These are phyloP conservation scores for Mycena belliarum DNA, from an alignment of 768 basidiomycete genomes.

Conservation along the genomic window DNA sequence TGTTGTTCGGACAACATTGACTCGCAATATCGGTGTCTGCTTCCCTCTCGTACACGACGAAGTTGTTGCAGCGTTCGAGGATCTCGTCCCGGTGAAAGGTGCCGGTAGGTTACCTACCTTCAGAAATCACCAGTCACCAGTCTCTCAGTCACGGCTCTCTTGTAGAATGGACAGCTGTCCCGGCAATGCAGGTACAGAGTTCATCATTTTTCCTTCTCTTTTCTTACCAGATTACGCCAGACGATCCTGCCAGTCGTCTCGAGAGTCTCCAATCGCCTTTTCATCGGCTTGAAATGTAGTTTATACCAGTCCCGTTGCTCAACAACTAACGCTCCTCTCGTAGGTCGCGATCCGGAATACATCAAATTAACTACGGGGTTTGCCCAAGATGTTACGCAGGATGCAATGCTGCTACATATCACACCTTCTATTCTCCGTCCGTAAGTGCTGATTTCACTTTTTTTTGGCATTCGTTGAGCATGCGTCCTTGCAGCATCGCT, in stretches of 20 bases:
- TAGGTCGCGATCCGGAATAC: slow-evolving; percentile 20
- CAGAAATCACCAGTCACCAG: too few species aligned
- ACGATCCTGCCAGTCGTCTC: slow-evolving; percentile 7
- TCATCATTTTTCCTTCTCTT: not conserved
- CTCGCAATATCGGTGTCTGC: slow-evolving; percentile 38
- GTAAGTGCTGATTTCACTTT: not conserved
- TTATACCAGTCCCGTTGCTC: not conserved
- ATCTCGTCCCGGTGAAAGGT: slow-evolving; percentile 33
- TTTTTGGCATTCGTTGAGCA: not conserved
- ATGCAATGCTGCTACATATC: not conserved
- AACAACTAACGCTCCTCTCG: not conserved
- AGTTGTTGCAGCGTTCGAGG: slow-evolving; percentile 39
- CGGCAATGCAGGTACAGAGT: slow-evolving; percentile 11
- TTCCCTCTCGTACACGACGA: slow-evolving; percentile 48
- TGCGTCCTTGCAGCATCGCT: slow-evolving; percentile 1
- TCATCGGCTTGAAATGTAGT: slow-evolving; percentile 14
- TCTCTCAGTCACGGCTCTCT: too few species aligned
- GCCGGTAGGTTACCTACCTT: slow-evolving; percentile 30
- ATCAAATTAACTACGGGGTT: slow-evolving; percentile 9
- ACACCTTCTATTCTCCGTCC: slow-evolving; percentile 8
- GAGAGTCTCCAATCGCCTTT: slow-evolving; percentile 10
- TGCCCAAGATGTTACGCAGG: not conserved
- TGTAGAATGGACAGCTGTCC: slow-evolving; percentile 14
- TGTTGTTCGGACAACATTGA: slow-evolving; percentile 34
- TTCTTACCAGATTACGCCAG: not conserved